phyloP scores from a whole-genome alignment of 768 basidiomycete genomes.

The Boletus bicolor region DNA sequence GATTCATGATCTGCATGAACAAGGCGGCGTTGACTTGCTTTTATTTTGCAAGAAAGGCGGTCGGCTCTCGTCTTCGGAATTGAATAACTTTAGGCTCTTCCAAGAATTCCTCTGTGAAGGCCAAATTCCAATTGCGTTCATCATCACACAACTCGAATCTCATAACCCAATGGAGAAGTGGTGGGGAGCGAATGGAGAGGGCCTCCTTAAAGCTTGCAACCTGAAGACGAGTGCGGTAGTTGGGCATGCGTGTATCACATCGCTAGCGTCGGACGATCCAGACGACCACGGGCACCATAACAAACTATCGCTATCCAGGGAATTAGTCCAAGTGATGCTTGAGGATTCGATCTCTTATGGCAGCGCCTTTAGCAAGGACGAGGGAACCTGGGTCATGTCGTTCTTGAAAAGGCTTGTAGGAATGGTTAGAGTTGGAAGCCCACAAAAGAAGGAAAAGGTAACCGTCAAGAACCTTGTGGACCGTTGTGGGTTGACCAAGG shows the following conservation, averaged over 20 bases:
- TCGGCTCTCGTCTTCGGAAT: slow-evolving; percentile 26
- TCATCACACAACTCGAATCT: slow-evolving; percentile 39
- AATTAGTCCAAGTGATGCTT: slow-evolving; percentile 16
- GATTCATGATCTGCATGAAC: slow-evolving; percentile 26
- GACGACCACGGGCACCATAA: neutral
- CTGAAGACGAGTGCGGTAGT: slow-evolving; percentile 14
- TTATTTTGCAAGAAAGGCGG: slow-evolving; percentile 34
- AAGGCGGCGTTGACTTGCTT: slow-evolving; percentile 38
- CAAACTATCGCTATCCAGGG: slow-evolving; percentile 15
- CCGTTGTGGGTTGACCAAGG: slow-evolving; percentile 16
- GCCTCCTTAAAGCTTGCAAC: slow-evolving; percentile 9
- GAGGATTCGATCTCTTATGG: slow-evolving; percentile 23
- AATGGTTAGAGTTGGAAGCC: slow-evolving; percentile 9
- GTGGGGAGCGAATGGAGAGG: slow-evolving; percentile 26
- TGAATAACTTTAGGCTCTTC: slow-evolving; percentile 35
- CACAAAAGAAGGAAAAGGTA: slow-evolving; percentile 10
- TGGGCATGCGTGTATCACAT: slow-evolving; percentile 32
- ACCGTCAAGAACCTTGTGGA: slow-evolving; percentile 8
- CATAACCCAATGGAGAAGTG: slow-evolving; percentile 29
- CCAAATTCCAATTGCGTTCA: slow-evolving; percentile 37
- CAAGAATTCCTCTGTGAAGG: slow-evolving; percentile 37
- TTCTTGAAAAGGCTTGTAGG: slow-evolving; percentile 21
- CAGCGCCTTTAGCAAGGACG: slow-evolving; percentile 12
- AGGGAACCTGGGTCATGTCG: slow-evolving; percentile 21
- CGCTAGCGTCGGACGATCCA: slow-evolving; percentile 1